Base-by-base conservation (phyloP, 306 rosid genomes). In the Inga leiocalycina region DNA sequence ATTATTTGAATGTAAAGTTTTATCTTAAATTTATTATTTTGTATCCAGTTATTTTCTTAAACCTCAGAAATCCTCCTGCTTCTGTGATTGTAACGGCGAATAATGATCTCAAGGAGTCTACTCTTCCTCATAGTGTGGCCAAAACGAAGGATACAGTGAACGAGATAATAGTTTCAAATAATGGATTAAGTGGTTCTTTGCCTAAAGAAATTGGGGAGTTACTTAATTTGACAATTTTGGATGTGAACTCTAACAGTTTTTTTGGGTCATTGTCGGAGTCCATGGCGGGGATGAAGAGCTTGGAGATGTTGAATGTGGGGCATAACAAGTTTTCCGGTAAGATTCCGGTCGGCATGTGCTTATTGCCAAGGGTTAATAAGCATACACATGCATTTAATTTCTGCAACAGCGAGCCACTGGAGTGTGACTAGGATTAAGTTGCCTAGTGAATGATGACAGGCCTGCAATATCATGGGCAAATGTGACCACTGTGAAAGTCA, bases 61-160 rank as follows among this genome's bases (percentile, higher is more conserved):
- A 2, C 32, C 32, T 32, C 32, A 97, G 90, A 1, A 83, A 90
- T 49, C 81, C 85, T 2, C 30, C 95, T 4, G 93, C 78, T 46
- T 92, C 98, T 5, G 98, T 88, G 5, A 14, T 92, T 13, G 98
- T 93, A 37, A 80, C 92, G 20, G 95, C 98, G 9, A 90, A 93
- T 54, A 95, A 90, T 71, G 61, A 87, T 34, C 75, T 95, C 4
- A 81, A 74, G 12, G 88, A 95, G 12, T 88, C 97, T 57, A 27
- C 0, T 27, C 56, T 95, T 48, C 98, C 98, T 7, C 70, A 89
- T 2, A 88, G 90, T 62, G 43, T 93, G 59, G 88, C 45, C 0
- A 88, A 91, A 8, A 85, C 92, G 97, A 92, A 88, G 85, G 79
- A 70, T 11, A 93, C 98, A 0, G 84, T 95, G 2, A 75, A 87